Percentiles rank a stretch among this genome's conserved stretches.
Evolutionary conservation across 176 grass and related monocot genomes (phyloP).

Genomic region (Carex littledalei): DNA sequence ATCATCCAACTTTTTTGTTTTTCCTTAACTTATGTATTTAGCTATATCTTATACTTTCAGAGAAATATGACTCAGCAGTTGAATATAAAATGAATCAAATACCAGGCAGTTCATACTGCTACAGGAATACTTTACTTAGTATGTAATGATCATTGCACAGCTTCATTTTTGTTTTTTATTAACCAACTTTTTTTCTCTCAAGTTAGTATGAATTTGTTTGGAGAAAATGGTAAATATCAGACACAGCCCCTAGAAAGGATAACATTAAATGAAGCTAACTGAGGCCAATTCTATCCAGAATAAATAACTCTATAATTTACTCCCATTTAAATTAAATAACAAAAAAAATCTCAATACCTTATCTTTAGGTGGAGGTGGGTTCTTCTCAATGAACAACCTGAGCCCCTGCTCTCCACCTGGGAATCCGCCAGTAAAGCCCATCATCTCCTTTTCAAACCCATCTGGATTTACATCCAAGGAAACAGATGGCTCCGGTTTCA

Average conservation of each 20-base stretch:
- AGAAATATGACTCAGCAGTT: neutral
- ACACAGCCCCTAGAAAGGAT: neutral
- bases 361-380: conserved; percentile 40
- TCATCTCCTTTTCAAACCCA: conserved; percentile 83
- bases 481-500: neutral
- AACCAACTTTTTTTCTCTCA: neutral
- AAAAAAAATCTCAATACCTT: neutral
- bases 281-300: neutral
- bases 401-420: conserved; percentile 83
- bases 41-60: neutral
- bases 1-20: neutral
- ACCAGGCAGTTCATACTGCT: neutral
- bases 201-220: neutral
- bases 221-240: neutral
- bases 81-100: neutral
- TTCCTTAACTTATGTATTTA: neutral
- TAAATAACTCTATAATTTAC: neutral
- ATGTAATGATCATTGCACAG: neutral
- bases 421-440: conserved; percentile 85
- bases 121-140: neutral
- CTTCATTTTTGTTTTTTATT: neutral
- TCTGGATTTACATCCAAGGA: conserved; percentile 13
- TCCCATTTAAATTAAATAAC: neutral
- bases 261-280: too few relatives aligned
- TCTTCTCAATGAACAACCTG: conserved; percentile 62